Conservation (phyloP, 2,329 filamentous ascomycete species). For the Neoarthrinium moseri region DNA sequence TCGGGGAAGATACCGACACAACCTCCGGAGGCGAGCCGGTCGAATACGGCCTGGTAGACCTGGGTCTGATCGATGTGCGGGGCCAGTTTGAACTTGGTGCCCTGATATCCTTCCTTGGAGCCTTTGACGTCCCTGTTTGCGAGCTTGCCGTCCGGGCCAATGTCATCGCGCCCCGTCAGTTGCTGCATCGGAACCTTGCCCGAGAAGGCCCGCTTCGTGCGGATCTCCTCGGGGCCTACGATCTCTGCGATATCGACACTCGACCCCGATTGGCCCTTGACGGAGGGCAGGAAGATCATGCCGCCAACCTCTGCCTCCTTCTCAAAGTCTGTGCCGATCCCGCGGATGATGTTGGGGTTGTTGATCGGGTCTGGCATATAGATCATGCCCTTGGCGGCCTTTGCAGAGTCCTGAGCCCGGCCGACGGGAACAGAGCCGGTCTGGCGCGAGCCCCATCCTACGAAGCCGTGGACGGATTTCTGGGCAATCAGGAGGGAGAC, state of each 20-base stretch:
- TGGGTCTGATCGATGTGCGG: slow-evolving; percentile 92
- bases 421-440: slow-evolving; percentile 92
- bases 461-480: slow-evolving; percentile 92
- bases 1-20: slow-evolving; percentile 97
- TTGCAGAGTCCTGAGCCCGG: slow-evolving; percentile 85
- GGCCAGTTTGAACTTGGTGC: slow-evolving; percentile 81
- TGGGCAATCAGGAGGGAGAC: slow-evolving; percentile 92
- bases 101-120: slow-evolving; percentile 63
- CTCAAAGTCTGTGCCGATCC: slow-evolving; percentile 81
- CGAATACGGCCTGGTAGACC: slow-evolving; percentile 92
- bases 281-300: slow-evolving; percentile 80
- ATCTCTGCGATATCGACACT: slow-evolving; percentile 85
- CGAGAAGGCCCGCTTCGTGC: slow-evolving; percentile 85
- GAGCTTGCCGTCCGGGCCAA: slow-evolving; percentile 65
- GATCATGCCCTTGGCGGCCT: slow-evolving; percentile 73
- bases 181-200: slow-evolving; percentile 73
- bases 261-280: slow-evolving; percentile 73
- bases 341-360: slow-evolving; percentile 77
- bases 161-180: slow-evolving; percentile 76
- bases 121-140: slow-evolving; percentile 54
- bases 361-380: slow-evolving; percentile 87
- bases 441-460: slow-evolving; percentile 80
- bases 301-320: slow-evolving; percentile 74
- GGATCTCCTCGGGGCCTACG: slow-evolving; percentile 73
- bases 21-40: slow-evolving; percentile 75